Evolutionary conservation across 2,329 filamentous ascomycete genomes (phyloP), one percentile per base, ranked within the genome.

Genomic region (Fusarium sublunatum): DNA sequence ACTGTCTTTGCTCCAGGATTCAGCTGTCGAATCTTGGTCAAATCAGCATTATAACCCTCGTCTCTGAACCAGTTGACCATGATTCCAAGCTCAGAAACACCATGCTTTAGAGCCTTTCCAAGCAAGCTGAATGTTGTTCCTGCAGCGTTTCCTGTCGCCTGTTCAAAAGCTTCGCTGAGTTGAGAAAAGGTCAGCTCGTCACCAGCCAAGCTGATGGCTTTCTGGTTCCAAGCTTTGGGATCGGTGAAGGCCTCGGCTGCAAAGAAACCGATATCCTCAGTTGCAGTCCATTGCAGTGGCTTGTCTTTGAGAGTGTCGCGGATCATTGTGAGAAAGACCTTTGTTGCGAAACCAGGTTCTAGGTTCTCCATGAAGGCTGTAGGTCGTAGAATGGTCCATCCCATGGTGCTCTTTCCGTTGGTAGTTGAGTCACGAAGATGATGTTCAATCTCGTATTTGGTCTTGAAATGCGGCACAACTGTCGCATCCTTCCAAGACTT

Each of bases 281-380:
- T 63, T 3, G 58, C 58, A 0, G 53, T 54, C 46, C 52, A 53
- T 8, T 69, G 67, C 2, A 69, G 43, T 15, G 61, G 56, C 31
- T 74, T 75, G 6, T 71, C 60, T 28, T 67, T 62, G 10, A 78
- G 39, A 12, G 64, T 62, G 25, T 74, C 67, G 35, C 67, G 63
- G 67, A 74, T 75, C 48, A 67, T 63, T 0, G 74, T 74, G 2
- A 67, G 41, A 29, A 78, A 75, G 12, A 77, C 41, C 13, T 73
- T 75, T 5, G 67, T 70, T 11, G 65, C 7, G 51, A 78, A 75
- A 4, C 70, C 70, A 1, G 65, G 66, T 3, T 67, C 64, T 7
- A 78, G 66, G 49, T 78, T 78, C 4, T 79, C 77, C 75, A 78
- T 78, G 62, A 80, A 79, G 0, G 73, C 75, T 0, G 76, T 74